Percentiles rank a stretch among this genome's conserved stretches.
Evolutionary conservation across 257 asterid genomes (phyloP).

Genomic region (Forsythia viridissima): DNA sequence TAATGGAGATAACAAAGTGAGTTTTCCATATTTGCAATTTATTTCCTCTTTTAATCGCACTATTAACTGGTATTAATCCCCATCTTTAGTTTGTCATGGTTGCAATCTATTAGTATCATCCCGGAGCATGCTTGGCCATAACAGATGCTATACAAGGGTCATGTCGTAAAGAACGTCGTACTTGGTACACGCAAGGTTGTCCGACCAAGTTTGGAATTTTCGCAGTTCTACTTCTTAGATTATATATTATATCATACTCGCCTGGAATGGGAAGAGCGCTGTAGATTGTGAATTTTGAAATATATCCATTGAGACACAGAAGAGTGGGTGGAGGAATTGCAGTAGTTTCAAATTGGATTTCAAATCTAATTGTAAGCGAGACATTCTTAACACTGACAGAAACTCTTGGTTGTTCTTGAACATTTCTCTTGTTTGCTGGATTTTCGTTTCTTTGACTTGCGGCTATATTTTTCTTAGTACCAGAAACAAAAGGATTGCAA

Average conservation of each 20-base stretch:
- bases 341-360: constrained; percentile 27
- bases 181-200: constrained; percentile 29
- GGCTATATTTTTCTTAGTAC: constrained; percentile 22
- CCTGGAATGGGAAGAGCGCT: constrained; percentile 33
- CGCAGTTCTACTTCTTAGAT: constrained; percentile 18
- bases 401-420: constrained; percentile 21
- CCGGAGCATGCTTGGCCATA: constrained; percentile 24
- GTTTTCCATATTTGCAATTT: not conserved
- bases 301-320: constrained; percentile 22
- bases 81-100: not conserved
- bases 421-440: constrained; percentile 25
- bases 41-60: not conserved
- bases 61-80: not conserved
- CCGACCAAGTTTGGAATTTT: constrained; percentile 23
- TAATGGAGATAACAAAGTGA: constrained; percentile 27
- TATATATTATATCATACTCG: constrained; percentile 26
- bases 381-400: constrained; percentile 25
- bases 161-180: constrained; percentile 13
- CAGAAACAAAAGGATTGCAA: constrained; percentile 28
- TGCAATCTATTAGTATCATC: constrained; percentile 4
- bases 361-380: constrained; percentile 21
- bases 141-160: constrained; percentile 8
- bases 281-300: constrained; percentile 27
- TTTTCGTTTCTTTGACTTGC: constrained; percentile 21
- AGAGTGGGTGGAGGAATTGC: constrained; percentile 27